Evolutionary conservation across 1,139 yeast species (phyloP), one percentile per base, ranked within the genome.

Genomic region (Pichia kudriavzevii): DNA sequence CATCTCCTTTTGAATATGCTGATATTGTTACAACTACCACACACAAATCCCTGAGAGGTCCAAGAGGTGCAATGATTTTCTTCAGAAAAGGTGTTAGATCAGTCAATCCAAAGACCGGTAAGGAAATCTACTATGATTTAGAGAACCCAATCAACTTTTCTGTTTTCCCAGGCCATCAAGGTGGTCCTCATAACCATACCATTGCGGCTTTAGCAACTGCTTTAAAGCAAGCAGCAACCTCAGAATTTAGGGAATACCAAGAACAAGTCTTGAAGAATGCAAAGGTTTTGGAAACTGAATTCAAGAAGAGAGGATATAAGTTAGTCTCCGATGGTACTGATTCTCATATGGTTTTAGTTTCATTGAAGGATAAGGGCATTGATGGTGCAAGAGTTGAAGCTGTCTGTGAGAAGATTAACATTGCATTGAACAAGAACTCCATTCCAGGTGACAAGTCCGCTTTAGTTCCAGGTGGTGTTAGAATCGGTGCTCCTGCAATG

Each of bases 151-250:
- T 91, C 66, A 91, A 91, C 75, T 91, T 91, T 63, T 87, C 96
- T 8, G 97, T 91, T 46, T 91, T 91, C 88, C 98, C 98, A 52
- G 97, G 96, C 53, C 97, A 91, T 66, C 98, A 91, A 70, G 98
- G 98, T 71, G 98, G 98, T 60, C 98, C 98, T 49, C 97, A 91
- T 66, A 91, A 91, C 70, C 97, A 91, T 69, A 91, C 97, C 52
- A 91, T 91, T 59, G 80, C 96, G 46, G 98, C 97, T 31, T 72
- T 91, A 56, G 96, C 97, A 30, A 88, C 93, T 46, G 98, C 98
- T 43, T 74, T 91, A 58, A 85, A 84, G 62, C 98, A 91, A 67
- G 94, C 95, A 42, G 75, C 79, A 42, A 75, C 93, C 36, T 94
- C 94, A 38, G 95, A 85, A 62, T 91, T 84, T 68, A 84, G 76